A percentile compares a stretch with the other conserved stretches of the same genome.
These are phyloP conservation scores for Penicillium sp. DNA, from an alignment of 2,329 filamentous ascomycete genomes.

Conservation along the genomic window DNA sequence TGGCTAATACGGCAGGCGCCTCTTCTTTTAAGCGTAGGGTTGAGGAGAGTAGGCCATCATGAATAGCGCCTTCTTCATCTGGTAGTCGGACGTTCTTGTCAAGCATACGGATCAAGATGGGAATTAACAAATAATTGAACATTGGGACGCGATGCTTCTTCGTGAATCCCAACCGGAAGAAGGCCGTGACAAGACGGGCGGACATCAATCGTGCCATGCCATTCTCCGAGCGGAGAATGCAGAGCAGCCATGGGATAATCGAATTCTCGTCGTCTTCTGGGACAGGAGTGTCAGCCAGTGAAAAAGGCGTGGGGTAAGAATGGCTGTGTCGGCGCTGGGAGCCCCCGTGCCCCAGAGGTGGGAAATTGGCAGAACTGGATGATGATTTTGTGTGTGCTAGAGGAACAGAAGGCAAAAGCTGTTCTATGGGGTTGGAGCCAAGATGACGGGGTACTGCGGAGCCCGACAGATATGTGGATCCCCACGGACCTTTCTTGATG, in stretches of 20 bases:
- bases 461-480: constrained; percentile 53
- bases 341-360: constrained; percentile 50
- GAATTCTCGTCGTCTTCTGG: constrained; percentile 65
- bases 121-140: constrained; percentile 66
- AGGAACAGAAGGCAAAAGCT: constrained; percentile 57
- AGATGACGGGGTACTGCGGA: constrained; percentile 47
- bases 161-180: constrained; percentile 67
- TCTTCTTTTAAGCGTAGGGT: constrained; percentile 62
- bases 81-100: constrained; percentile 50
- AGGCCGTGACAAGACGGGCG: constrained; percentile 64
- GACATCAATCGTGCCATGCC: constrained; percentile 66
- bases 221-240: constrained; percentile 57
- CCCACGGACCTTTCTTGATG: constrained; percentile 52
- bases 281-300: constrained; percentile 40
- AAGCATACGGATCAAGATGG: constrained; percentile 66
- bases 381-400: constrained; percentile 32
- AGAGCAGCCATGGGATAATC: constrained; percentile 70
- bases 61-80: constrained; percentile 40
- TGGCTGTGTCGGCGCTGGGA: constrained; percentile 37
- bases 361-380: constrained; percentile 47
- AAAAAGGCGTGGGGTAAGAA: constrained; percentile 37
- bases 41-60: constrained; percentile 40
- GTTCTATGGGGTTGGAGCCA: constrained; percentile 60
- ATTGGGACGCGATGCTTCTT: constrained; percentile 62
- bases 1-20: constrained; percentile 72